Base-by-base conservation (phyloP, 306 rosid genomes). In the Urtica urens region DNA sequence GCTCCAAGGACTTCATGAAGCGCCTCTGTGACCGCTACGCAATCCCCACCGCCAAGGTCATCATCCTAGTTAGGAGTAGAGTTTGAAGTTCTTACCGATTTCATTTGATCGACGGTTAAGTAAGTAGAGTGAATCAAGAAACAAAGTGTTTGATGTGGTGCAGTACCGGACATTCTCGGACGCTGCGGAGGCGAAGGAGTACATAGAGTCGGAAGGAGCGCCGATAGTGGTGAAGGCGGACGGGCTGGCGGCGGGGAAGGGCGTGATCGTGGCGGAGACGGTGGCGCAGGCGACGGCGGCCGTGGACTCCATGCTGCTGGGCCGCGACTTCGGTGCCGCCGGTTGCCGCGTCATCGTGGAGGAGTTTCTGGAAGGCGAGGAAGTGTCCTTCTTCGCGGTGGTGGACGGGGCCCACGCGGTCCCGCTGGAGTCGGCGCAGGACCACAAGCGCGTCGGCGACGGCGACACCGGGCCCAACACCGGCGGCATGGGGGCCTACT, bases 401-500 rank as follows among this genome's bases (percentile, higher is more conserved):
- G 99, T 85, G 62, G 94, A 92, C 75, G 99, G 99, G 50, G 83
- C 81, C 70, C 79, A 79, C 71, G 99, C 99, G 24, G 65, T 92
- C 48, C 83, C 99, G n/a, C 57, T 85, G 26, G 96, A 85, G 70
- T 85, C 99, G 54, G 99, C 99, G 33, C 99, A 92, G 70, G 99
- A 92, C 67, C 94, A 92, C 63, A 85, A 90, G 62, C 79, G 86
- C 43, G 99, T 85, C 43, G 99, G 96, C 17, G 94, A 92, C 62
- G 94, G 86, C 4, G 96, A 92, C 63, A 85, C 75, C 0, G 99
- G 99, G 38, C 99, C 95, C 15, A 90, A 90, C 68, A 90, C 95
- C 17, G 95, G 99, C 42, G 99, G 99, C 58, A 85, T 85, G 99
- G 99, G 99, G 49, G 99, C 99, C 34, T 90, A 85, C 67, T 90